Evolutionary conservation across 2,329 filamentous ascomycete species (phyloP), one percentile per base, ranked within the genome.

Genomic region (Lachnellula arida): DNA sequence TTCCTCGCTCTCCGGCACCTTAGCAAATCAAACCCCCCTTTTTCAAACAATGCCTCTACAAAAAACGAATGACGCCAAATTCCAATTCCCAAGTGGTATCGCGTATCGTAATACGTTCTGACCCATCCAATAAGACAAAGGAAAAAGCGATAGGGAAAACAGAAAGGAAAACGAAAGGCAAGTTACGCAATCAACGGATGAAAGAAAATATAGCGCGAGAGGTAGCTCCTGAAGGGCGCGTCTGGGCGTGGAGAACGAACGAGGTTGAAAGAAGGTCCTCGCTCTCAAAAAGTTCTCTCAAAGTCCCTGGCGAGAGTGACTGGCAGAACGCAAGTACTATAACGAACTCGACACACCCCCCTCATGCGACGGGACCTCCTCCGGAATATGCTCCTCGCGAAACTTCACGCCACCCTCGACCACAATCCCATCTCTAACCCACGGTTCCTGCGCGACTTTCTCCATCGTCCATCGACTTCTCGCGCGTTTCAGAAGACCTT

Each of bases 401-500:
- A 85, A 85, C 54, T 73, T 76, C 39, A 86, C 70, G 1, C 81
- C 83, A 5, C 78, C 81, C 3, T 87, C 80, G 3, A 95, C 81
- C 59, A 79, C 69, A 47, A 97, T 86, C 2, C 87, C 92, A 37
- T 80, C 80, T 51, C 76, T 78, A 2, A 97, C 89, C 91, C 92
- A 99, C 15, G 84, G 80, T 56, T 81, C 79, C 54, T 81, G 79
- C 40, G 82, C 84, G 40, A 97, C 86, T 63, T 89, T 86, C 48
- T 86, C 81, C 56, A 97, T 73, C 8, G 80, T 79, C 82, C 89
- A 91, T 50, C 94, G 81, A 56, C 85, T 89, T 47, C 89, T 84
- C 2, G 89, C 89, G 60, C 95, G 85, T 73, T 89, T 93, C 55
- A 99, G 73, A 17, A 97, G 73, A 0, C 86, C 89, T 68, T 97